phyloP scores from a whole-genome alignment of 495 filamentous ascomycete genomes.

The Hapsidospora chrysogenum region DNA sequence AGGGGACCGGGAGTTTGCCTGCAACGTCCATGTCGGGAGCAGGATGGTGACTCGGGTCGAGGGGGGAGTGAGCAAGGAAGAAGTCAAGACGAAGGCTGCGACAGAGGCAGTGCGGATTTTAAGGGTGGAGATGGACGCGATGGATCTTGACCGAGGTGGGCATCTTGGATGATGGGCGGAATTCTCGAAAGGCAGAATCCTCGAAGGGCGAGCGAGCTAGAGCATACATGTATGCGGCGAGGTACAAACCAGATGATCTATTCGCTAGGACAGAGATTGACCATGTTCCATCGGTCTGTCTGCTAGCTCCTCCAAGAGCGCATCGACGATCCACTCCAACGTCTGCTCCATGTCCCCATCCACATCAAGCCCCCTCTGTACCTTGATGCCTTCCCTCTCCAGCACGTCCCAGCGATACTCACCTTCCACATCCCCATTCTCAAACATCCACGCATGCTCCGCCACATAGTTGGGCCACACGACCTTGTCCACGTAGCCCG shows the following conservation, averaged over 20 bases:
- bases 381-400: conserved; percentile 25
- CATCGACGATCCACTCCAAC: conserved; percentile 37
- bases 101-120: conserved; percentile 20
- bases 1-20: conserved; percentile 19
- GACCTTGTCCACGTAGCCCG: conserved; percentile 82
- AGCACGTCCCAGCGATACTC: conserved; percentile 25
- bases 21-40: conserved; percentile 33
- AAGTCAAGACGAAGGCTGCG: conserved; percentile 41
- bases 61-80: conserved; percentile 30
- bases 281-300: background rate
- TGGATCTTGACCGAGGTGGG: too few relatives aligned
- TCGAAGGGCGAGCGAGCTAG: too few relatives aligned
- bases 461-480: conserved; percentile 89
- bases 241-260: background rate
- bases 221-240: too few relatives aligned
- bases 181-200: too few relatives aligned
- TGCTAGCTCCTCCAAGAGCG: conserved; percentile 23
- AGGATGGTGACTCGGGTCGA: conserved; percentile 24
- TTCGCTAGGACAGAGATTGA: too few relatives aligned
- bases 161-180: too few relatives aligned
- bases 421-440: conserved; percentile 43
- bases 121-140: too few relatives aligned
- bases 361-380: conserved; percentile 22
- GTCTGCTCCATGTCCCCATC: conserved; percentile 34
- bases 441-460: conserved; percentile 62